phyloP scores from a whole-genome alignment of 257 asterid species.

The Datura wrightii region DNA sequence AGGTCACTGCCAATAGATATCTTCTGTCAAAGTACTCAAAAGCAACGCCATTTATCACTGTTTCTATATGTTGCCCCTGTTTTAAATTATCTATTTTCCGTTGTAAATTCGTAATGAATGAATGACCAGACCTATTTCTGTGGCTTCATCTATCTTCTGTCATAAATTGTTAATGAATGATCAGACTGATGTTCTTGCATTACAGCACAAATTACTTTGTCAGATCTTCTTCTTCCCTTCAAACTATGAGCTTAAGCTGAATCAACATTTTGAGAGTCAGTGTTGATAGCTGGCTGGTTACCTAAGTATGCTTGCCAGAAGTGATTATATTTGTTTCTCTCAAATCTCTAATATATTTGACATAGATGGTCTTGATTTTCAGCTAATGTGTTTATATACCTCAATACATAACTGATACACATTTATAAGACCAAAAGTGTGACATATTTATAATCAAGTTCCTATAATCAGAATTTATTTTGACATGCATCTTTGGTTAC shows the following conservation, averaged over 20 bases:
- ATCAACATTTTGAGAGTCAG: background rate
- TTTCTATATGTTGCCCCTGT: background rate
- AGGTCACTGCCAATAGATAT: too few species aligned
- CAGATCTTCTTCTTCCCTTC: background rate
- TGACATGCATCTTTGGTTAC: slow-evolving; percentile 24
- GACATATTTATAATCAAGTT: slow-evolving; percentile 3
- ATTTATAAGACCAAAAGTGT: background rate
- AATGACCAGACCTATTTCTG: too few species aligned
- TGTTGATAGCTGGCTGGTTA: background rate
- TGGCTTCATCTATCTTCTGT: too few species aligned
- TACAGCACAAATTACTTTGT: background rate
- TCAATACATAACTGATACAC: background rate
- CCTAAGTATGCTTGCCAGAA: slow-evolving; percentile 17
- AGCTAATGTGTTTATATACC: slow-evolving; percentile 5
- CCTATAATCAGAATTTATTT: background rate
- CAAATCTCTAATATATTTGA: slow-evolving; percentile 24
- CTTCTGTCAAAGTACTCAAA: background rate
- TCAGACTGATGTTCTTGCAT: background rate
- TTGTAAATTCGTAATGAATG: too few species aligned
- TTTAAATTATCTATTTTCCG: background rate
- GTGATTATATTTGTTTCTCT: background rate
- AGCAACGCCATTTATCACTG: background rate
- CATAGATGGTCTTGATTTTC: background rate
- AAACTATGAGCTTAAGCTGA: slow-evolving; percentile 7
- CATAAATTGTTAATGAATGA: background rate